These are phyloP conservation scores for Naganishia friedmannii DNA, from an alignment of 768 basidiomycete genomes.

Conservation along the genomic window DNA sequence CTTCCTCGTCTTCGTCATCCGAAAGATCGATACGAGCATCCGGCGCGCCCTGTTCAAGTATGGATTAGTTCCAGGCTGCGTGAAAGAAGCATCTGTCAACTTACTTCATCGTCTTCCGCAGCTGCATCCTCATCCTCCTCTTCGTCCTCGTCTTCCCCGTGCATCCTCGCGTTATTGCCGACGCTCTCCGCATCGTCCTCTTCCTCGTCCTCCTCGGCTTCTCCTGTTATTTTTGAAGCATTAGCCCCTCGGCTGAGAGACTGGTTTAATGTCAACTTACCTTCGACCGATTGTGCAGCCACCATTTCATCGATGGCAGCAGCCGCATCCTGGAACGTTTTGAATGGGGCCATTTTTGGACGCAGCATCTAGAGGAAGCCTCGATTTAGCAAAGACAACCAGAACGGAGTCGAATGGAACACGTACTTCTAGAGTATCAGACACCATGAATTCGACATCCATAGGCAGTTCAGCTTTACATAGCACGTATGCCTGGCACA, in stretches of 20 bases:
- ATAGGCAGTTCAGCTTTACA: constrained; percentile 87
- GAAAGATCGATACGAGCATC: constrained; percentile 62
- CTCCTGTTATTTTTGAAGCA: not conserved
- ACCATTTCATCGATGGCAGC: constrained; percentile 86
- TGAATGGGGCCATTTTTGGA: constrained; percentile 69
- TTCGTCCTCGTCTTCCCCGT: constrained; percentile 61
- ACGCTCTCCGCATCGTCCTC: constrained; percentile 35
- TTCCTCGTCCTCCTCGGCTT: constrained; percentile 56
- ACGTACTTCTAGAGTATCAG: constrained; percentile 83
- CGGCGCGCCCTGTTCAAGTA: constrained; percentile 4
- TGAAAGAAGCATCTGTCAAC: not conserved
- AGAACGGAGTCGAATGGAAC: constrained; percentile 13
- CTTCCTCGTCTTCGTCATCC: constrained; percentile 69
- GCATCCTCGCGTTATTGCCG: constrained; percentile 43
- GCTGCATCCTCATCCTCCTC: constrained; percentile 55
- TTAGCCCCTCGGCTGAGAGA: not conserved
- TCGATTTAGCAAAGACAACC: not conserved
- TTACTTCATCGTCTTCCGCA: constrained; percentile 9
- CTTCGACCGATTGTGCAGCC: constrained; percentile 62
- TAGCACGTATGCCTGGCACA: constrained; percentile 68
- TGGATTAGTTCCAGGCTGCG: not conserved
- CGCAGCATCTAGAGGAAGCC: constrained; percentile 66
- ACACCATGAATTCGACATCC: constrained; percentile 97
- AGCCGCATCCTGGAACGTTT: constrained; percentile 81
- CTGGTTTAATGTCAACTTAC: constrained; percentile 39